Base-by-base conservation (phyloP, 1,284 basidiomycete genomes). In the Pulchroboletus neoregius region DNA sequence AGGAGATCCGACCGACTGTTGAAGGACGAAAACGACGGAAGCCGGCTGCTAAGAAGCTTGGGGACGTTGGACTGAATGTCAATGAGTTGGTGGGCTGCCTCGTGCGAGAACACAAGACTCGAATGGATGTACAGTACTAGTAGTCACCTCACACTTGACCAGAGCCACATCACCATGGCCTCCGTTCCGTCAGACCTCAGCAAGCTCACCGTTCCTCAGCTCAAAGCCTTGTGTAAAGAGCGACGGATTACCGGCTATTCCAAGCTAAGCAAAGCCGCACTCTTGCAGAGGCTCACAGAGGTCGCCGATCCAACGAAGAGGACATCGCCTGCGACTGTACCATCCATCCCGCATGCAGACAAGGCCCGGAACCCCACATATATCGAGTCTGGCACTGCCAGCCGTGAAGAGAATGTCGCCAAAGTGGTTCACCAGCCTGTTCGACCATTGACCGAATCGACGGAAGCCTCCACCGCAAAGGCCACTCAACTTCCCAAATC, bases 151-250 rank as follows among this genome's bases (percentile, higher is more conserved):
- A n/a, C n/a, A n/a, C n/a, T n/a, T n/a, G n/a, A n/a, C n/a, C n/a
- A n/a, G n/a, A n/a, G n/a, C n/a, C n/a, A n/a, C 30, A 26, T n/a
- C 22, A 47, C n/a, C 45, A 57, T 57, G 55, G 4, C 46, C 30
- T 26, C 43, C 12, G 10, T n/a, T 37, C 20, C 39, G 2, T 34
- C 50, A 26, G 61, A 63, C 37, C 55, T 71, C 43, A 45, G 57
- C 22, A 75, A 68, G 40, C 56, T 81, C 2, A 83, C 78, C 5
- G 79, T 84, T 8, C 62, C 78, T 33, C 80, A 82, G 54, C 72
- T 88, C 18, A 85, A 80, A 58, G 72, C 72, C 2, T 51, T 86
- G 16, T 88, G 83, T 65, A 87, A 83, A 58, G 82, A 82, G 45
- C 73, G 66, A 42, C 68, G 72, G 16, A 67, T 87, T 16, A 58